These are phyloP conservation scores for Albugo laibachii DNA, from an alignment of 352 stramenopile species.

Conservation along the genomic window DNA sequence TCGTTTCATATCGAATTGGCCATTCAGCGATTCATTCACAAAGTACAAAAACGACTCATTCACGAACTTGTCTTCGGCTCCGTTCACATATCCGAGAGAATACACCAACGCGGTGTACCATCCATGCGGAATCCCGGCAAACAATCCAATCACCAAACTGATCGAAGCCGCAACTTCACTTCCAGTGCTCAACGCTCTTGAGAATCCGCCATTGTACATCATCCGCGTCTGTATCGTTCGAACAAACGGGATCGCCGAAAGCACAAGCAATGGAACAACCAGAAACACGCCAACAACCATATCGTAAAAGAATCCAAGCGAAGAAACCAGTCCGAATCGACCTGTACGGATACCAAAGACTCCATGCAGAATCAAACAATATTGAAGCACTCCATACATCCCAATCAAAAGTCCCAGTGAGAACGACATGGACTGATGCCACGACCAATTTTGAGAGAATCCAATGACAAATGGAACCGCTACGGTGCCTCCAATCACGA, in stretches of 20 bases:
- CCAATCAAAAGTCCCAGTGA: constrained; percentile 37
- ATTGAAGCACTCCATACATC: constrained; percentile 27
- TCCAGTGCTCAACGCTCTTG: constrained; percentile 43
- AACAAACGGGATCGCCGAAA: constrained; percentile 73
- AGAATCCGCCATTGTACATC: constrained; percentile 78
- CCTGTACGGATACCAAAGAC: constrained; percentile 35
- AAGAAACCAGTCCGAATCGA: constrained; percentile 40
- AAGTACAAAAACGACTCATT: constrained; percentile 66
- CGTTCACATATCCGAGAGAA: constrained; percentile 55
- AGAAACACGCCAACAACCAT: constrained; percentile 65
- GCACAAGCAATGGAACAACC: constrained; percentile 43
- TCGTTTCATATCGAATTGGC: constrained; percentile 3
- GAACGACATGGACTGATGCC: constrained; percentile 11
- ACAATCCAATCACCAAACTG: constrained; percentile 51
- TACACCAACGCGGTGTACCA: constrained; percentile 54
- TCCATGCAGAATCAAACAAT: constrained; percentile 43
- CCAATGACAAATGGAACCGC: constrained; percentile 35
- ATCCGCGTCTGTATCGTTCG: constrained; percentile 69
- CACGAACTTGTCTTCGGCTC: constrained; percentile 41
- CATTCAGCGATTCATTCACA: constrained; percentile 36
- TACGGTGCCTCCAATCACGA: constrained; percentile 34
- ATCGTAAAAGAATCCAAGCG: constrained; percentile 73
- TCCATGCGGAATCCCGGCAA: constrained; percentile 53
- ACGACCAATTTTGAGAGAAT: constrained; percentile 24
- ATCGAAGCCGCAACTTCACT: constrained; percentile 69